Evolutionary conservation across 2,329 filamentous ascomycete species (phyloP).

Genomic region (Reticulascus tulasneorum): DNA sequence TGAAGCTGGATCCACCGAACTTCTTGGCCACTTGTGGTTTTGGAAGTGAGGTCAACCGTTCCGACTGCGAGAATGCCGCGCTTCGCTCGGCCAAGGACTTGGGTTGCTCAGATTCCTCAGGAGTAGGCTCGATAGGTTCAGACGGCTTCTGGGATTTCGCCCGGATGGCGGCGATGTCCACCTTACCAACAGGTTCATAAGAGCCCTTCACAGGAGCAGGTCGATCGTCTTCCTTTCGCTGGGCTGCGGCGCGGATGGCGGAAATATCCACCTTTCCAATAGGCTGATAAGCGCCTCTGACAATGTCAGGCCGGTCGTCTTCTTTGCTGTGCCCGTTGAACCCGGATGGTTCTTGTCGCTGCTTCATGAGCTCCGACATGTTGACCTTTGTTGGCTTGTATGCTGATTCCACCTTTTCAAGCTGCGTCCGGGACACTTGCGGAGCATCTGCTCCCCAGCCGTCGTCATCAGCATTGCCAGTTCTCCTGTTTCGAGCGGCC

Average conservation of each 20-base stretch:
- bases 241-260: constrained; percentile 74
- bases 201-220: constrained; percentile 84
- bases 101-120: constrained; percentile 24
- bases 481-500: constrained; percentile 58
- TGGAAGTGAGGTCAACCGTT: constrained; percentile 79
- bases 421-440: constrained; percentile 76
- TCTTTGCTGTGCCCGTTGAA: constrained; percentile 32
- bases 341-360: constrained; percentile 64
- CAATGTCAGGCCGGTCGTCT: constrained; percentile 56
- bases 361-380: constrained; percentile 76
- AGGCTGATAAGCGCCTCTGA: constrained; percentile 86
- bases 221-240: constrained; percentile 68
- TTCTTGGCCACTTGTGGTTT: constrained; percentile 95
- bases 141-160: constrained; percentile 69
- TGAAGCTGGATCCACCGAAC: constrained; percentile 70
- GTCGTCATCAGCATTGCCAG: constrained; percentile 68
- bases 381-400: constrained; percentile 97
- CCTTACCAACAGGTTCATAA: constrained; percentile 93
- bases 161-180: constrained; percentile 92
- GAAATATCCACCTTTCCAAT: constrained; percentile 97
- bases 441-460: constrained; percentile 95
- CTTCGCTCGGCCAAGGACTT: constrained; percentile 72
- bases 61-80: constrained; percentile 68
- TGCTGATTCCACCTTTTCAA: constrained; percentile 88
- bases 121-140: constrained; percentile 23